Evolutionary conservation across 148 eudicot species (phyloP).

Genomic region (Tetragonia tetragonoides): DNA sequence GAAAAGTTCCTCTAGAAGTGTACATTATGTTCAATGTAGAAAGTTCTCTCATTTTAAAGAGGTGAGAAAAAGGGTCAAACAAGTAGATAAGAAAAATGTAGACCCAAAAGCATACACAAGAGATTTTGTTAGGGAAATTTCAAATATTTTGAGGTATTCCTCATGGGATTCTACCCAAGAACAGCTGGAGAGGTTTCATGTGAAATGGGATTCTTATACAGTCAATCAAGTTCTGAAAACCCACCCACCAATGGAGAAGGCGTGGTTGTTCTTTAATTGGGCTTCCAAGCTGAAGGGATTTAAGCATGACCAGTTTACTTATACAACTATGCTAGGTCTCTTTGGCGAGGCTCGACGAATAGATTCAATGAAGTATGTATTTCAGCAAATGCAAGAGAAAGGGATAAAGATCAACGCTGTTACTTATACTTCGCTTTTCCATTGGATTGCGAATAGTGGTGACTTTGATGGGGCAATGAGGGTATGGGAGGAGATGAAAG

Average conservation of each 20-base stretch:
- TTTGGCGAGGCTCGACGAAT: constrained; percentile 89
- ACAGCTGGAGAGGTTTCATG: constrained; percentile 36
- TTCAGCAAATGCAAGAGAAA: constrained; percentile 72
- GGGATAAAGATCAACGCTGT: constrained; percentile 59
- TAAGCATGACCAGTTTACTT: constrained; percentile 78
- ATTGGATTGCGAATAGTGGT: constrained; percentile 80
- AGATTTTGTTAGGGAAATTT: constrained; percentile 44
- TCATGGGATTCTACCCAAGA: constrained; percentile 74
- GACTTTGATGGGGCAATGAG: constrained; percentile 66
- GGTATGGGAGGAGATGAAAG: constrained; percentile 77
- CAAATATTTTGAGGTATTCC: constrained; percentile 56
- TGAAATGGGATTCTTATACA: constrained; percentile 84
- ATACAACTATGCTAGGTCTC: constrained; percentile 87
- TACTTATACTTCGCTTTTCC: constrained; percentile 72
- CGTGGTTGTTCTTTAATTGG: constrained; percentile 91
- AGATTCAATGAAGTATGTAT: constrained; percentile 67
- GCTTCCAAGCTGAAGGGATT: constrained; percentile 48
- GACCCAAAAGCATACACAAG: constrained; percentile 50
- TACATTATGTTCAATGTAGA: constrained; percentile 23
- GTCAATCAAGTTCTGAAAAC: constrained; percentile 81
- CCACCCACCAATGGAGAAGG: constrained; percentile 89
- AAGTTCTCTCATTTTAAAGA: constrained; percentile 22
- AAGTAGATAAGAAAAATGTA: constrained; percentile 26
- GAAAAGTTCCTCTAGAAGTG: constrained; percentile 19
- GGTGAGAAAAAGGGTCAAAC: constrained; percentile 26